Evolutionary conservation across 768 basidiomycete species (phyloP), one percentile per base, ranked within the genome.

Genomic region (Boletus subparvulus): DNA sequence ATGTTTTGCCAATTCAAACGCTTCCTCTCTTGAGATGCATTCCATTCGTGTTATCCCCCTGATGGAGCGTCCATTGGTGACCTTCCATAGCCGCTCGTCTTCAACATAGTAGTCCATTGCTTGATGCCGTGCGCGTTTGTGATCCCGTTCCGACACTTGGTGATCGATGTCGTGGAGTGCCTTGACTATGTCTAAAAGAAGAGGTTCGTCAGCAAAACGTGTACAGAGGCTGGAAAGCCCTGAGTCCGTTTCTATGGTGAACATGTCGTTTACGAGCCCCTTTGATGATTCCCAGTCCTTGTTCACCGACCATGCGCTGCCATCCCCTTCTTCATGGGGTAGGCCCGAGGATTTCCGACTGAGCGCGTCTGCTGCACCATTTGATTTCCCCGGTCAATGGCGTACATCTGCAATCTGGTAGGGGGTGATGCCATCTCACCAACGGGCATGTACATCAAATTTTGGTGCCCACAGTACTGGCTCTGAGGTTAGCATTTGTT

Each of bases 401-500:
- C 21, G 21, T 21, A 21, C 21, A 21, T 21, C 21, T 21, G 21
- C 21, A 21, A 21, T 21, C 11, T 50, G 12, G 1, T 62, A 42
- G 0, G 19, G 40, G 0, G 55, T 50, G 35, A 74, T 67, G 19
- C 69, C 58, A 19, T 75, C 71, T 3, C 54, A 30, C 72, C 71
- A 75, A 8, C 66, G 32, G 0, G 64, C 59, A 54, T 74, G 72
- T 21, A 21, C 71, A 46, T 78, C 73, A 39, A 55, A 79, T 8
- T 58, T 41, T 1, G 73, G 73, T 0, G 61, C 28, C 1, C 19
- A 3, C 1, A 53, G 44, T 4, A 53, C 36, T 2, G 44, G 52
- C 11, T 46, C 33, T 58, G 24, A 54, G 40, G 69, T 65, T 0
- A 78, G 54, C 0, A 61, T 50, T 7, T 11, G 14, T 21, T 80